These are phyloP conservation scores for Cephaloascus albidus DNA, from an alignment of 805 yeast species.

Conservation along the genomic window DNA sequence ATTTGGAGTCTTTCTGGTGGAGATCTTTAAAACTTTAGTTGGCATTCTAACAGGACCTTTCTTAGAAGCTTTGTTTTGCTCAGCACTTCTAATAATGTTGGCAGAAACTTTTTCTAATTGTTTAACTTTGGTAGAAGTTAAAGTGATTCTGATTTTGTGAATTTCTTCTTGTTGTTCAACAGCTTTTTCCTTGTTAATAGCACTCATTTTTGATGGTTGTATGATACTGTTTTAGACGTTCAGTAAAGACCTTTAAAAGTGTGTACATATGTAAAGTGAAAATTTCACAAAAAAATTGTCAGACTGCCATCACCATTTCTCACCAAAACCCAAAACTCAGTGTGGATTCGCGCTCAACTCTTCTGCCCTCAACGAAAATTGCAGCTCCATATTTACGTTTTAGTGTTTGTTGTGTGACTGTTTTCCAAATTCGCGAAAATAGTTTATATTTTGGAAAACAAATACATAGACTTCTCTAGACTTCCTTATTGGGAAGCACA, in stretches of 20 bases:
- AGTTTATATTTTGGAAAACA: too few relatives aligned
- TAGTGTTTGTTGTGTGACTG: too few relatives aligned
- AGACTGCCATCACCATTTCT: too few relatives aligned
- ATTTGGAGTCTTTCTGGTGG: constrained; percentile 99
- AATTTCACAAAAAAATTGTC: too few relatives aligned
- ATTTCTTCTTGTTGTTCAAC: constrained; percentile 74
- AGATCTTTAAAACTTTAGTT: constrained; percentile 94
- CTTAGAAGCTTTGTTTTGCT: constrained; percentile 72
- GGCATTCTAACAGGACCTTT: constrained; percentile 99
- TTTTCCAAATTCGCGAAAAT: too few relatives aligned
- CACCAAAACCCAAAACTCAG: too few relatives aligned
- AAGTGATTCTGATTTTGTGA: constrained; percentile 98
- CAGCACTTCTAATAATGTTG: constrained; percentile 84
- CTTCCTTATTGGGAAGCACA: too few relatives aligned
- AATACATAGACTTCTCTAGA: too few relatives aligned
- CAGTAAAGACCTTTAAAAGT: constrained; percentile 1
- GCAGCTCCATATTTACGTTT: too few relatives aligned
- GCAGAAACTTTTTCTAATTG: constrained; percentile 94
- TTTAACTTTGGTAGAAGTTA: constrained; percentile 98
- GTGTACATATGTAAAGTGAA: too few relatives aligned
- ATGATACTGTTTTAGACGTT: constrained; percentile 2
- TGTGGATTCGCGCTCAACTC: too few relatives aligned
- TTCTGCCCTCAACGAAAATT: too few relatives aligned
- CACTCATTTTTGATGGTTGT: constrained; percentile 49
- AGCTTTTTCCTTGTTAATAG: constrained; percentile 79